phyloP scores from a whole-genome alignment of 192 early-diverging fungal species.

The Backusella tarrabulga region DNA sequence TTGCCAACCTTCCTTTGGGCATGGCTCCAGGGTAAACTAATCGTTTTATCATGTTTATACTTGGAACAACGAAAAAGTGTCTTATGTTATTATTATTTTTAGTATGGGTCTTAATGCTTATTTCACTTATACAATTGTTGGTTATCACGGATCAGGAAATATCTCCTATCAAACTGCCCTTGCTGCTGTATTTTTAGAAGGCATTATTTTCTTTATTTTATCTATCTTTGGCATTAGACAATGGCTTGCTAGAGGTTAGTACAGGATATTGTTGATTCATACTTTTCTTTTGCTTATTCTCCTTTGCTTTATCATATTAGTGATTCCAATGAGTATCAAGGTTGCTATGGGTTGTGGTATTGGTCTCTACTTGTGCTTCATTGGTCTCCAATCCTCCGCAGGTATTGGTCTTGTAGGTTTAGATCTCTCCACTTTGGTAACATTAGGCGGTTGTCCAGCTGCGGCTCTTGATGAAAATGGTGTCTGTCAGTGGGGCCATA shows the following conservation, averaged over 20 bases:
- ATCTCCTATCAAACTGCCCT: slow-evolving; percentile 63
- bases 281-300: neutral
- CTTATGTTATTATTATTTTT: neutral
- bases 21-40: slow-evolving; percentile 66
- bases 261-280: neutral
- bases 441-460: slow-evolving; percentile 62
- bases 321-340: slow-evolving; percentile 69
- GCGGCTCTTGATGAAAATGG: slow-evolving; percentile 56
- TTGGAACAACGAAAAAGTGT: neutral
- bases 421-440: slow-evolving; percentile 64
- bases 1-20: slow-evolving; percentile 77
- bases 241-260: slow-evolving; percentile 58
- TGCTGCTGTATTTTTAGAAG: slow-evolving; percentile 79
- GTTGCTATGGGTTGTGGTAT: slow-evolving; percentile 77
- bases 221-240: slow-evolving; percentile 76
- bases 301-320: neutral
- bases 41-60: neutral
- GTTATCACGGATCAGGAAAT: slow-evolving; percentile 68
- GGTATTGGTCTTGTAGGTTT: slow-evolving; percentile 74
- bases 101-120: slow-evolving; percentile 81
- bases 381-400: slow-evolving; percentile 76
- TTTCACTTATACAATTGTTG: slow-evolving; percentile 82
- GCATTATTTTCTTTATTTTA: slow-evolving; percentile 74
- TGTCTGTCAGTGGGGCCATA: slow-evolving; percentile 55
- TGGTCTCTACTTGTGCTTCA: slow-evolving; percentile 77